Evolutionary conservation across 1,139 yeast species (phyloP), one percentile per base, ranked within the genome.

Genomic region (Nadsonia starkeyi-henricii): DNA sequence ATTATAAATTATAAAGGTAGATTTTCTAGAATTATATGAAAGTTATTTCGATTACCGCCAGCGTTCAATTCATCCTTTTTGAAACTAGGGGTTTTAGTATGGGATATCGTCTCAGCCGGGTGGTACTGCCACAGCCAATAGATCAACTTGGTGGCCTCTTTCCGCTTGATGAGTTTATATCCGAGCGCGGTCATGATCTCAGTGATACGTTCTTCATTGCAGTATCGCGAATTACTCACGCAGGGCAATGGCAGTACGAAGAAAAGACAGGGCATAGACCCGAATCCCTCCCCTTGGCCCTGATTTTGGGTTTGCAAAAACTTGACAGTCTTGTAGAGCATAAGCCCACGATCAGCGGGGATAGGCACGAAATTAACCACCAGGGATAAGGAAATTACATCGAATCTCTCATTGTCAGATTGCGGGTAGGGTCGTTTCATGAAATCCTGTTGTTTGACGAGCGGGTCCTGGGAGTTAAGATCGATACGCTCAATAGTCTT

Each of bases 161-260:
- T 77, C 50, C 71, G 69, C 49, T 68, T 62, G 2, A 71, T 51
- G 43, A 69, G 57, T 3, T 51, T 55, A 55, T 79, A 86, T 0
- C 96, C 96, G 17, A 86, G 64, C 12, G 68, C 58, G 1, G 52
- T 47, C 78, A 82, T 74, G 18, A 85, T 74, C 1, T 64, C 61
- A 42, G 73, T 55, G 9, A 75, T 65, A 20, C 64, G 62, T 0
- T 62, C 62, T 41, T 72, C 68, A 52, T 77, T 76, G 61, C 81
- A 78, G 59, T 89, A 91, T 41, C 97, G 69, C 1, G 96, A 88
- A 61, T 89, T 88, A 8, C 68, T 62, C 1, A 86, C 70, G 62
- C 98, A 91, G 0, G 97, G 96, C 33, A 84, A 69, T 0, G 98
- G 98, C 7, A 89, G 67, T 1, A 91, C 97, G 17, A 91, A 64